Evolutionary conservation across 148 eudicot genomes (phyloP).

Genomic region (Diospyros lotus): DNA sequence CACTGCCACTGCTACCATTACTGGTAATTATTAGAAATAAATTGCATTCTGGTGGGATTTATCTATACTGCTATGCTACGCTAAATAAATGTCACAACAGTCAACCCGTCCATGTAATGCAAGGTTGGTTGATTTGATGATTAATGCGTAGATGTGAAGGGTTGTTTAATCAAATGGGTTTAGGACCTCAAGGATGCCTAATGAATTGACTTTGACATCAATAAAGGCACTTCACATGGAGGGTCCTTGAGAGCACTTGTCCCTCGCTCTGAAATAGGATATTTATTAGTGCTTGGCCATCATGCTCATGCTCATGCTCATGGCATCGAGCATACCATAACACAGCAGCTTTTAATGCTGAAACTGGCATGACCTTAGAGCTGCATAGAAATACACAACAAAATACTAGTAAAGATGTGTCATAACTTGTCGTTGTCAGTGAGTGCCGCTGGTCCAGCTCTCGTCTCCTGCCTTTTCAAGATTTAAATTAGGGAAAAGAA

Average conservation of each 20-base stretch:
- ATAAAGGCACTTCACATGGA: constrained; percentile 14
- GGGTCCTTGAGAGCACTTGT: constrained; percentile 20
- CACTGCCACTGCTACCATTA: background rate
- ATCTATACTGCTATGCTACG: too few species aligned
- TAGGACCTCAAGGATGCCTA: constrained; percentile 3
- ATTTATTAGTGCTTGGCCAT: background rate
- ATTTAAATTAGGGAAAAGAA: background rate
- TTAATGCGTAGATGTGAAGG: constrained; percentile 21
- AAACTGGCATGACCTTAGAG: background rate
- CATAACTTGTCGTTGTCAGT: background rate
- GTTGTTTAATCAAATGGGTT: constrained; percentile 14
- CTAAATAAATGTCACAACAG: background rate
- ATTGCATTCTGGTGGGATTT: background rate
- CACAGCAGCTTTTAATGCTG: background rate
- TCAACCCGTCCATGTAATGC: background rate
- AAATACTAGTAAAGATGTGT: background rate
- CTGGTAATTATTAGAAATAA: background rate
- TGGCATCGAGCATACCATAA: background rate
- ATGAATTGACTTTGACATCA: constrained; percentile 20
- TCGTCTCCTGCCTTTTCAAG: background rate
- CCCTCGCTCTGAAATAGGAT: constrained; percentile 9
- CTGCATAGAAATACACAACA: constrained; percentile 2
- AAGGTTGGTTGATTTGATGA: constrained; percentile 12
- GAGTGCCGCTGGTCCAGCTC: background rate
- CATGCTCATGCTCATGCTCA: background rate